Evolutionary conservation across 352 stramenopile genomes (phyloP), one percentile per base, ranked within the genome.

Genomic region (Pythium monospermum): DNA sequence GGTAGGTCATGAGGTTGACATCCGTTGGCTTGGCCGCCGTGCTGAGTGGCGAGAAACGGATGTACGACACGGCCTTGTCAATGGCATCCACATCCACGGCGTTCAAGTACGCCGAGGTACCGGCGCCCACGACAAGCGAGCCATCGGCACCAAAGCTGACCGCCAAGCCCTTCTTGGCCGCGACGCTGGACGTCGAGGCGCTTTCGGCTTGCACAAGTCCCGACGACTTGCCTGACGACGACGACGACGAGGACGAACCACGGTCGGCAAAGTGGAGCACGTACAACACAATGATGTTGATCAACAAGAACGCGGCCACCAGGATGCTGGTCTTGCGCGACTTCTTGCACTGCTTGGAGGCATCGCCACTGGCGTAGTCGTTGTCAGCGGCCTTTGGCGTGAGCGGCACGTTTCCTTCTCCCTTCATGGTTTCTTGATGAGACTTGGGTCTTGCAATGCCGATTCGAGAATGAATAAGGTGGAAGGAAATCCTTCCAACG

Each of bases 281-380:
- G 73, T 91, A 91, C 26, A 91, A 67, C 32, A 85, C 80, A 50
- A 91, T 83, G 71, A 91, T 67, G 68, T 91, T 91, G 71, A 85
- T 51, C 31, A 87, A 61, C 26, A 91, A 57, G 61, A 91, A 88
- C 57, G 66, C 38, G 30, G 43, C 68, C 46, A 83, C 46, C 50
- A 58, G 46, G 13, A 68, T 53, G 45, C 68, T 67, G 28, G 71
- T 39, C 27, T 58, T 42, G 42, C 66, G 73, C 40, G 69, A 16
- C 46, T 68, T 53, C 39, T 71, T 46, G 33, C 57, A 15, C 23
- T 65, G 46, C 25, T 54, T 25, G 18, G 21, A 12, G 23, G 49
- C 25, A 25, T 60, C 49, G 13, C 58, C 46, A 12, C 38, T 45
- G 15, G 57, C 40, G 49, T 74, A 75, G 28, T 63, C 61, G 62